phyloP scores from a whole-genome alignment of 192 early-diverging fungal genomes.

The Podochytrium sp. region DNA sequence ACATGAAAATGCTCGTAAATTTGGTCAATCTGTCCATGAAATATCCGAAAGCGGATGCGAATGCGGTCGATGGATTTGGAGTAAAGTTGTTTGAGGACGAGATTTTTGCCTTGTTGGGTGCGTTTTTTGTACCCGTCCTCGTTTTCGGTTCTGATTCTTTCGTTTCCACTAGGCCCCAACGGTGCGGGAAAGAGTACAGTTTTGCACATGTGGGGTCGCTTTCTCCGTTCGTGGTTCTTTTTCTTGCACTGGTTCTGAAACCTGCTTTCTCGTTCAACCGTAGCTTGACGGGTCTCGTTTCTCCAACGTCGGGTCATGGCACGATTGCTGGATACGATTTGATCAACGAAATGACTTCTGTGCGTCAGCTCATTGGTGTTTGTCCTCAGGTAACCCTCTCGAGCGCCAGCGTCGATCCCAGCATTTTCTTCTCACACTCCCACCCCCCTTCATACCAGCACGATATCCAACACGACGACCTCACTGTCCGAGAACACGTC shows the following conservation, averaged over 20 bases:
- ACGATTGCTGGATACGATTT: constrained; percentile 60
- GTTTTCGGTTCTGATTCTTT: no score
- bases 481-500: constrained; percentile 68
- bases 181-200: constrained; percentile 25
- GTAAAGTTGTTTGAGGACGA: constrained; percentile 59
- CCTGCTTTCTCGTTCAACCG: no score
- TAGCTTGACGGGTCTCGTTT: constrained; percentile 67
- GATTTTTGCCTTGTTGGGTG: constrained; percentile 46
- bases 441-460: constrained; percentile 41
- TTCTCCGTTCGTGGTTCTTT: background rate
- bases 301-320: constrained; percentile 60
- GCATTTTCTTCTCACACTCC: background rate
- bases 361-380: constrained; percentile 68
- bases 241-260: no score
- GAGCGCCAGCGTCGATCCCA: no score
- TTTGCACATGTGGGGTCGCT: constrained; percentile 21
- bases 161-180: background rate
- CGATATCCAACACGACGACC: constrained; percentile 67
- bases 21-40: constrained; percentile 52
- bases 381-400: constrained; percentile 65
- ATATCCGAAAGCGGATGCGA: constrained; percentile 14
- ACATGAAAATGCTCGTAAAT: constrained; percentile 47
- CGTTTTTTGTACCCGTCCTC: no score
- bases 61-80: constrained; percentile 56
- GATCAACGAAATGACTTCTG: constrained; percentile 49